Evolutionary conservation across 129 eudicot genomes (phyloP).

Genomic region (Kitagawia praeruptora): DNA sequence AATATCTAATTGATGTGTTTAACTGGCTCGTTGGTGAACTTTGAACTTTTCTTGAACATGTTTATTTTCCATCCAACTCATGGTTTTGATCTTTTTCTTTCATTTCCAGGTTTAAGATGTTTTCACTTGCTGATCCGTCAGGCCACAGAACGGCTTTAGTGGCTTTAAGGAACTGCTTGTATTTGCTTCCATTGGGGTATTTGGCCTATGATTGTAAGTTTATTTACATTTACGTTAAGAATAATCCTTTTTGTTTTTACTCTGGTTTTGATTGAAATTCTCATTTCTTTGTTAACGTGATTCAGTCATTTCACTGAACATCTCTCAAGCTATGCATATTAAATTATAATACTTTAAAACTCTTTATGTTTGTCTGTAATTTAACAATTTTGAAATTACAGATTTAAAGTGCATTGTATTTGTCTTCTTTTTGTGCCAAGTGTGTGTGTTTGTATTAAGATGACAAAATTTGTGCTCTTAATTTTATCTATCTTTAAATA

Average conservation of each 20-base stretch:
- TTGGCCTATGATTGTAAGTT: slow-evolving; percentile 92
- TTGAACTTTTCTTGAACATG: not conserved
- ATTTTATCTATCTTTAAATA: not conserved
- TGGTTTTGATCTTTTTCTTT: not conserved
- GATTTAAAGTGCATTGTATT: not conserved
- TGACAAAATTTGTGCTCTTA: not conserved
- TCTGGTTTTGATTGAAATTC: not conserved
- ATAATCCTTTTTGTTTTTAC: not conserved
- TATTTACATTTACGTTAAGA: not conserved
- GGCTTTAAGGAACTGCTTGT: slow-evolving; percentile 86
- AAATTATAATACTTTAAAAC: not conserved
- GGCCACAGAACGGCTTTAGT: slow-evolving; percentile 86
- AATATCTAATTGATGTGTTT: not conserved
- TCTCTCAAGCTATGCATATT: not conserved
- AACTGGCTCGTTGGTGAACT: not conserved
- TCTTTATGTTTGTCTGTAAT: not conserved
- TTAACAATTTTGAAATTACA: not conserved
- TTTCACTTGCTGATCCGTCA: slow-evolving; percentile 80
- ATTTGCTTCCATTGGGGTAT: slow-evolving; percentile 90
- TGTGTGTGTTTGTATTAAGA: not conserved
- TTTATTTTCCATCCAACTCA: not conserved
- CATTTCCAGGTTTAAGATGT: slow-evolving; percentile 68
- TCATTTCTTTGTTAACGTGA: not conserved
- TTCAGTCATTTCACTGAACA: not conserved
- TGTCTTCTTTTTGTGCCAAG: not conserved